phyloP scores from a whole-genome alignment of 164 flowering plant genomes.

The Litsea cubeba region DNA sequence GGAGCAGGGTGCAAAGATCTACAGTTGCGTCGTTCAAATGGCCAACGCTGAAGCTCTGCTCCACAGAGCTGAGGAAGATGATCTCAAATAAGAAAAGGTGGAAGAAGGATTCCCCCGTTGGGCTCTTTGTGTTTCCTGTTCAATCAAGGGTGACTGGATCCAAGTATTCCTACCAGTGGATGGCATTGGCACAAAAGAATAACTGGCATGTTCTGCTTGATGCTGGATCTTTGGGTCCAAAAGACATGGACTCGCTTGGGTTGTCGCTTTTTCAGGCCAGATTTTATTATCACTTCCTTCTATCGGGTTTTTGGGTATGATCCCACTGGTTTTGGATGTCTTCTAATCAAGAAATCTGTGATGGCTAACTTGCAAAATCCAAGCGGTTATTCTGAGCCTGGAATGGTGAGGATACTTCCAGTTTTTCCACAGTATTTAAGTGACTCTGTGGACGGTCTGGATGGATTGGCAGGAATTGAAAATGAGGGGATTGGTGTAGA shows the following conservation, averaged over 20 bases:
- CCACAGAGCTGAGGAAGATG: slow-evolving; percentile 48
- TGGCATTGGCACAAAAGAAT: slow-evolving; percentile 83
- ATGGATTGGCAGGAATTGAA: slow-evolving; percentile 38
- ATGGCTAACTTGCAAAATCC: slow-evolving; percentile 56
- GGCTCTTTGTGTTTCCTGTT: slow-evolving; percentile 87
- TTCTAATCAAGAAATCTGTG: slow-evolving; percentile 78
- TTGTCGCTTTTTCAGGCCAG: slow-evolving; percentile 81
- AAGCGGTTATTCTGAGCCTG: slow-evolving; percentile 50
- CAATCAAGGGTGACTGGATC: slow-evolving; percentile 83
- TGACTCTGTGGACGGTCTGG: slow-evolving; percentile 56
- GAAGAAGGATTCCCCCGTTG: slow-evolving; percentile 53
- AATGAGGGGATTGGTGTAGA: slow-evolving; percentile 25
- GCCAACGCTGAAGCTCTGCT: slow-evolving; percentile 61
- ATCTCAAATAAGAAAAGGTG: slow-evolving; percentile 41
- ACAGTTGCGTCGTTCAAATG: slow-evolving; percentile 66
- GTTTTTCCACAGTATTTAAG: slow-evolving; percentile 58
- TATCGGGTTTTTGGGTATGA: slow-evolving; percentile 79
- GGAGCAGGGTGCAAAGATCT: slow-evolving; percentile 59
- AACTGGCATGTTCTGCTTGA: slow-evolving; percentile 95
- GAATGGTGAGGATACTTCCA: slow-evolving; percentile 65
- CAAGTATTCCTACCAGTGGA: slow-evolving; percentile 81
- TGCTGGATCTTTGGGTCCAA: slow-evolving; percentile 82
- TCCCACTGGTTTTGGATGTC: slow-evolving; percentile 89
- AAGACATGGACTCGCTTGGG: slow-evolving; percentile 93
- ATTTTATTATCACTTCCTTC: slow-evolving; percentile 78